Conservation (phyloP, 208 protist species). For the Leishmania tarentolae region DNA sequence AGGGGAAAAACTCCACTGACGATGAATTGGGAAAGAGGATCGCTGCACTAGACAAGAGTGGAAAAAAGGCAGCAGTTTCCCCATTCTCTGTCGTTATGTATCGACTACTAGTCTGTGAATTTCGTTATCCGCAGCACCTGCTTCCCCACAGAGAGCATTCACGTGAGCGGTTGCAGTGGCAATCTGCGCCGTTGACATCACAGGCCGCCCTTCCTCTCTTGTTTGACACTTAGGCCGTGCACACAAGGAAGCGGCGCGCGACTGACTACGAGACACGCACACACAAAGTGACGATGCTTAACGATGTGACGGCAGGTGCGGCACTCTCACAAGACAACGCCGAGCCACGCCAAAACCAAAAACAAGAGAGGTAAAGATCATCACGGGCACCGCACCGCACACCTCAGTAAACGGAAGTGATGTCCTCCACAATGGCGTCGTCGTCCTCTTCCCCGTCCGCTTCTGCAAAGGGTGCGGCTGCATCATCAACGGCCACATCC, state of each 20-base stretch:
- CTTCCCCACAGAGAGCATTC: not conserved
- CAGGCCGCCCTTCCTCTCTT: not conserved
- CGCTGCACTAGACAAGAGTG: not conserved
- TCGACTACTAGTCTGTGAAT: not conserved
- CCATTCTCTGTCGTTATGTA: not conserved
- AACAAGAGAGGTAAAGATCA: not conserved
- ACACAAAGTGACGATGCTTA: not conserved
- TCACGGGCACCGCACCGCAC: not conserved
- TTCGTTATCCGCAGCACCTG: not conserved
- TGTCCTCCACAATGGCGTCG: constrained; percentile 55
- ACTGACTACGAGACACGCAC: not conserved
- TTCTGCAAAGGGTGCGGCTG: not conserved
- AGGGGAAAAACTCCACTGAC: not conserved
- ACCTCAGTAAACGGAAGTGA: constrained; percentile 27
- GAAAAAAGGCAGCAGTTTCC: not conserved
- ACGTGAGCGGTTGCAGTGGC: not conserved
- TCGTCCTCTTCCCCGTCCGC: constrained; percentile 21
- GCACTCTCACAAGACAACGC: not conserved
- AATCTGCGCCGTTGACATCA: not conserved
- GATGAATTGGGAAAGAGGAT: not conserved
- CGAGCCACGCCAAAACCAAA: not conserved
- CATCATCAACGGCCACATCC: not conserved
- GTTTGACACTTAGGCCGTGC: not conserved
- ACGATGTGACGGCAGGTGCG: not conserved
- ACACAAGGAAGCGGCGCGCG: not conserved